phyloP scores from a whole-genome alignment of 768 basidiomycete species.

The Termitomyces sp. region DNA sequence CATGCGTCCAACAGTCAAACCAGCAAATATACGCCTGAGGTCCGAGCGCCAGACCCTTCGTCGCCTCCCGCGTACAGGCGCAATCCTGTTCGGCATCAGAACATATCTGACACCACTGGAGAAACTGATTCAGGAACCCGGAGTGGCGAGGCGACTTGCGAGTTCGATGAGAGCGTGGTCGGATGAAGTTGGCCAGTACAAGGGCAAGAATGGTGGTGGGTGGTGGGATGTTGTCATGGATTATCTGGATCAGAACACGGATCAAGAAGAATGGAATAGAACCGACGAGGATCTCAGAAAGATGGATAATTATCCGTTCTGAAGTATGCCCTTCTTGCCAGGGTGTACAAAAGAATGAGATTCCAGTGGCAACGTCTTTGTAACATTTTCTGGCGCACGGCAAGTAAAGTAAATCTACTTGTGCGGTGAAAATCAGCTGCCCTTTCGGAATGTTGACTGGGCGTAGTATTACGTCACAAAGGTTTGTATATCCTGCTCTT shows the following conservation, averaged over 20 bases:
- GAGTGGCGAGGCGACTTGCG: constrained; percentile 56
- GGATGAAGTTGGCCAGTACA: constrained; percentile 50
- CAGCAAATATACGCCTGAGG: constrained; percentile 47
- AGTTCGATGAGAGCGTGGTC: constrained; percentile 65
- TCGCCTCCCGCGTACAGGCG: constrained; percentile 57
- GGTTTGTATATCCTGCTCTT: not conserved
- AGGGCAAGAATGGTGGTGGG: constrained; percentile 27
- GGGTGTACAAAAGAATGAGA: not conserved
- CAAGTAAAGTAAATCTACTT: no score
- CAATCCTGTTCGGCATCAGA: constrained; percentile 64
- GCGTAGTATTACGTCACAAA: not conserved
- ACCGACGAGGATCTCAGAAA: constrained; percentile 9
- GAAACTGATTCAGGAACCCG: constrained; percentile 46
- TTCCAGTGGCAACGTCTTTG: not conserved
- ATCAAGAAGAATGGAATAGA: constrained; percentile 10
- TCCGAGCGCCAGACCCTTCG: constrained; percentile 65
- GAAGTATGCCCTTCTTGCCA: not conserved
- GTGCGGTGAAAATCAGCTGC: no score
- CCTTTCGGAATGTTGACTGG: no score
- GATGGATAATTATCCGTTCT: constrained; percentile 18
- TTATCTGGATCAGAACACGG: constrained; percentile 30
- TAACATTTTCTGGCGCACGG: no score
- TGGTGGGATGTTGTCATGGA: constrained; percentile 27
- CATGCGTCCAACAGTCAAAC: constrained; percentile 20
- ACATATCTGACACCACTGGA: constrained; percentile 55